Base-by-base conservation (phyloP, 202 grass and related monocot genomes). In the Eragrostis tef region DNA sequence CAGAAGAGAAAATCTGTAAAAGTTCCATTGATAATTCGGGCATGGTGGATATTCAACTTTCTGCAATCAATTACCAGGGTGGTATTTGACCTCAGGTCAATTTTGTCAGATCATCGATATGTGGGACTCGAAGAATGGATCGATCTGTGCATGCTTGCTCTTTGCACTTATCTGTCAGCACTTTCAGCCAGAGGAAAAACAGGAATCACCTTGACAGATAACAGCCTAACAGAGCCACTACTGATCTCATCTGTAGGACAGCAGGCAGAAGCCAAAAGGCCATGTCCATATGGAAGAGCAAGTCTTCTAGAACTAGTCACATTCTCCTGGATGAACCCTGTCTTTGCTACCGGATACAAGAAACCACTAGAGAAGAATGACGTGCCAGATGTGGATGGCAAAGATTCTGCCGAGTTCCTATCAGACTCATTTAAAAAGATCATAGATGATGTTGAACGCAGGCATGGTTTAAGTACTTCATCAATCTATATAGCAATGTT, bases 291-390 rank as follows among this genome's bases (percentile, higher is more conserved):
- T 69, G 83, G 80, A 73, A 87, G 64, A 58, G 88, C 96, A 67
- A 91, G 25, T 78, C 63, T 91, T 82, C 52, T 81, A 42, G 88
- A 94, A 68, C 88, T 98, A 16, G 85, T 95, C 41, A 99, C 96
- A 16, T 95, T 95, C 85, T 95, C 93, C 67, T 98, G 92, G 92
- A 89, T 98, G 86, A 93, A 79, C 71, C 92, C 96, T 77, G 62
- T 98, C 17, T 98, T 99, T 83, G 69, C 41, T 64, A 87, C 26
- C 17, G 96, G 96, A 91, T 88, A 90, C 74, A 93, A 90, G 78
- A 95, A 88, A 49, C 87, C 92, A 87, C 71, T 99, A 66, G 96
- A 95, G 24, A 90, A 84, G 34, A 80, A 90, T 88, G 93, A 99
- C 29, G 87, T 99, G 31, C 96, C 96, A 79, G 96, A 95, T 85